Conservation (phyloP, 208 protist species). For the Acanthamoeba sp. region DNA sequence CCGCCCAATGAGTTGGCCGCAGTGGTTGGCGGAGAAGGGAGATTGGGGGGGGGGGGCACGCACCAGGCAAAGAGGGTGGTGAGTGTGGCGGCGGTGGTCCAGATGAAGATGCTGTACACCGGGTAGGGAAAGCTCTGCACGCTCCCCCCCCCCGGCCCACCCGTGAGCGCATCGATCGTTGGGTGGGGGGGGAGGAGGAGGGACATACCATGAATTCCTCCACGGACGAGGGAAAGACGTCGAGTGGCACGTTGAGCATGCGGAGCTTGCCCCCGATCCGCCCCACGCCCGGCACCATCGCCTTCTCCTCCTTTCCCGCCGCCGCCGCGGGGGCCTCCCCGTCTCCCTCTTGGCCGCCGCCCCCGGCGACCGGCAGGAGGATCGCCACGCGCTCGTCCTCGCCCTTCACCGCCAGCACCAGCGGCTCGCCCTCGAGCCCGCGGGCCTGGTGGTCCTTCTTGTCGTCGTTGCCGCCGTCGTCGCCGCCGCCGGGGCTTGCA, state of each 20-base stretch:
- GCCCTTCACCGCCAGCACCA: no score
- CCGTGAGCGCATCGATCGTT: no score
- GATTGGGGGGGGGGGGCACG: neutral
- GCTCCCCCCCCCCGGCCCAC: no score
- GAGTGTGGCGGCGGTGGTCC: constrained; percentile 48
- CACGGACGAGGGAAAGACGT: constrained; percentile 12
- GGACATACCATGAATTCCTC: constrained; percentile 36
- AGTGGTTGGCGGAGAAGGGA: neutral
- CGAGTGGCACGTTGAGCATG: constrained; percentile 30
- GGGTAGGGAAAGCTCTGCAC: constrained; percentile 50
- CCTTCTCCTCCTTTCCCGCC: neutral
- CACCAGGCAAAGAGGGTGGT: constrained; percentile 25
- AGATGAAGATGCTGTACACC: constrained; percentile 57
- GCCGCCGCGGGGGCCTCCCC: neutral
- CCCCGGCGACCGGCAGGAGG: neutral
- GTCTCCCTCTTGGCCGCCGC: neutral
- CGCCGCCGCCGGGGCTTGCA: neutral
- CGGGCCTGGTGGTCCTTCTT: neutral
- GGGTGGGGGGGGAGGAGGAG: neutral
- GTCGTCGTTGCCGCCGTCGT: neutral
- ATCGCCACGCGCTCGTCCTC: neutral
- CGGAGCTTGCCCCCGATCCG: neutral
- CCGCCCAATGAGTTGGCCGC: no score
- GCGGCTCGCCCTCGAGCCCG: neutral
- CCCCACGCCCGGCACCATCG: constrained; percentile 39